phyloP scores from a whole-genome alignment of 805 yeast genomes.

The Candida sphagnicola region DNA sequence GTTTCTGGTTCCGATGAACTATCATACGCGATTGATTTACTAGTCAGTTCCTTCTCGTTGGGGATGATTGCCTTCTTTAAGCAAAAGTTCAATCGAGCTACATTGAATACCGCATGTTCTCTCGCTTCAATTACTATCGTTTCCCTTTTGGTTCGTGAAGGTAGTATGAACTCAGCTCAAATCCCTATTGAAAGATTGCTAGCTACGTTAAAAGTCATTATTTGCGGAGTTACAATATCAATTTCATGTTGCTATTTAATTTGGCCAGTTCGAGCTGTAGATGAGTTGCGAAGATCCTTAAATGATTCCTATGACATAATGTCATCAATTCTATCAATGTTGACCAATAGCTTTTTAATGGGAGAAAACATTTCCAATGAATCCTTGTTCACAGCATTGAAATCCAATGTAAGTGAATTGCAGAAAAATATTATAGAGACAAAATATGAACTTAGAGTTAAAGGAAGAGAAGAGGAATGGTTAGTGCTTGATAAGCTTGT shows the following conservation, averaged over 20 bases:
- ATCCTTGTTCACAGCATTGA: constrained; percentile 33
- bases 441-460: constrained; percentile 51
- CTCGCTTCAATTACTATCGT: constrained; percentile 69
- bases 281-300: constrained; percentile 39
- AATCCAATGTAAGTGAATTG: constrained; percentile 36
- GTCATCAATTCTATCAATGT: constrained; percentile 44
- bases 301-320: constrained; percentile 50
- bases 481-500: constrained; percentile 42
- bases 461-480: constrained; percentile 57
- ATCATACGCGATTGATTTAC: constrained; percentile 51
- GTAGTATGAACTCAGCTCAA: constrained; percentile 53
- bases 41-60: constrained; percentile 50
- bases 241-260: constrained; percentile 57
- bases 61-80: constrained; percentile 70
- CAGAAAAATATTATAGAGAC: constrained; percentile 51
- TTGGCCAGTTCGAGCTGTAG: constrained; percentile 60
- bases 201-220: constrained; percentile 55
- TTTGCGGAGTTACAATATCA: constrained; percentile 57
- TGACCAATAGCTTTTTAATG: constrained; percentile 46
- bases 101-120: constrained; percentile 79
- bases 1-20: constrained; percentile 43
- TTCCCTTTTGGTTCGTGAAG: constrained; percentile 71
- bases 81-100: constrained; percentile 59
- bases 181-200: constrained; percentile 53
- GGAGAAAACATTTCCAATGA: constrained; percentile 45